These are phyloP conservation scores for Gossypium schwendimanii DNA, from an alignment of 441 rosid genomes.

Conservation along the genomic window DNA sequence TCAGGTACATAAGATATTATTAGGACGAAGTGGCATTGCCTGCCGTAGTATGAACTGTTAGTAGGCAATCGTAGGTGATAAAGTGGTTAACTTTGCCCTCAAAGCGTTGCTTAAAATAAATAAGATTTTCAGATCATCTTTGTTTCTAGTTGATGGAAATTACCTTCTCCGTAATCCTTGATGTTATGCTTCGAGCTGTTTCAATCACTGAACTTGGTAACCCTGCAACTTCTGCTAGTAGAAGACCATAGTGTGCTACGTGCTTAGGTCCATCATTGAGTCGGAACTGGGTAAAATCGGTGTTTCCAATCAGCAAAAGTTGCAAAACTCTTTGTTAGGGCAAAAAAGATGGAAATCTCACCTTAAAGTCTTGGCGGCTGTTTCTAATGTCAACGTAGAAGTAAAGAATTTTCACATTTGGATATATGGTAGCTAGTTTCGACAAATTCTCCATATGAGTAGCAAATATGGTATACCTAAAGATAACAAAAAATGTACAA, in stretches of 20 bases:
- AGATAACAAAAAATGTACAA: conserved; percentile 6
- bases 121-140: not conserved
- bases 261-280: conserved; percentile 69
- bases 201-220: conserved; percentile 77
- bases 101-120: not conserved
- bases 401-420: conserved; percentile 83
- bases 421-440: conserved; percentile 78
- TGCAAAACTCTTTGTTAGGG: not conserved
- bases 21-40: not conserved
- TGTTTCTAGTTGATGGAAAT: not conserved
- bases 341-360: conserved; percentile 1
- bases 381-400: conserved; percentile 63
- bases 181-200: conserved; percentile 66
- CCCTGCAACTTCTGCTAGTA: conserved; percentile 85
- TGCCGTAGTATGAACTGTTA: not conserved
- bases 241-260: conserved; percentile 84
- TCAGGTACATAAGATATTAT: not conserved
- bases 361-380: conserved; percentile 84
- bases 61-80: not conserved
- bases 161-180: conserved; percentile 62
- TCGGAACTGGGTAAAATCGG: conserved; percentile 50
- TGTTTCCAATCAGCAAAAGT: conserved; percentile 12
- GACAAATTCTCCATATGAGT: conserved; percentile 91
- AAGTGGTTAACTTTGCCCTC: not conserved
- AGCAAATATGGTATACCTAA: conserved; percentile 82